Evolutionary conservation across 805 yeast genomes (phyloP).

Genomic region (Zygotorulaspora florentina): DNA sequence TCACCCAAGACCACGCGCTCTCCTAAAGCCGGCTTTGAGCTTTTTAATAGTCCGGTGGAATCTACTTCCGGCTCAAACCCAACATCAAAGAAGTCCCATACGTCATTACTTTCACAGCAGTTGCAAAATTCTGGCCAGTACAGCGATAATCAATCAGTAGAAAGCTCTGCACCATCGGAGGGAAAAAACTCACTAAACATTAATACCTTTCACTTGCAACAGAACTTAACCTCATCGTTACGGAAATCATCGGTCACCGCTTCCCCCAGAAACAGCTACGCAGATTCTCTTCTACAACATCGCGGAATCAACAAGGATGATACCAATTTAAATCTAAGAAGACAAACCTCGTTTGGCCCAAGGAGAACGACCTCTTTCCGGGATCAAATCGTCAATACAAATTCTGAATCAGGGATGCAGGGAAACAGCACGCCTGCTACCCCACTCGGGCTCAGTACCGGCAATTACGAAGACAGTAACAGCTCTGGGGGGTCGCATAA

Average conservation of each 20-base stretch:
- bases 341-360: conserved; percentile 12
- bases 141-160: neutral
- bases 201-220: conserved; percentile 1
- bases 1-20: conserved; percentile 19
- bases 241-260: conserved; percentile 17
- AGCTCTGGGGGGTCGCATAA: conserved; percentile 7
- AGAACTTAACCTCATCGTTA: conserved; percentile 8
- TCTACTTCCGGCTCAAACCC: conserved; percentile 14
- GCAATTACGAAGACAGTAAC: conserved; percentile 3
- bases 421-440: conserved; percentile 15
- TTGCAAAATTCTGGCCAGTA: conserved; percentile 22
- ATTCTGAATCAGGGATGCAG: conserved; percentile 5
- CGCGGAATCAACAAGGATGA: conserved; percentile 18
- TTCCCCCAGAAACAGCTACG: conserved; percentile 27
- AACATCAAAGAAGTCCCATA: conserved; percentile 25
- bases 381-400: conserved; percentile 9
- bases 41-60: conserved; percentile 17
- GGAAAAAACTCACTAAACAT: neutral
- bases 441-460: conserved; percentile 11
- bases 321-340: conserved; percentile 6
- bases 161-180: neutral
- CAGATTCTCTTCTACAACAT: conserved; percentile 26
- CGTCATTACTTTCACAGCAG: conserved; percentile 36
- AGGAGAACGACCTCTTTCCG: conserved; percentile 10
- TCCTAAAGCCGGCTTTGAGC: conserved; percentile 22